These are phyloP conservation scores for Leccinellum albellum DNA, from an alignment of 768 basidiomycete genomes.

Conservation along the genomic window DNA sequence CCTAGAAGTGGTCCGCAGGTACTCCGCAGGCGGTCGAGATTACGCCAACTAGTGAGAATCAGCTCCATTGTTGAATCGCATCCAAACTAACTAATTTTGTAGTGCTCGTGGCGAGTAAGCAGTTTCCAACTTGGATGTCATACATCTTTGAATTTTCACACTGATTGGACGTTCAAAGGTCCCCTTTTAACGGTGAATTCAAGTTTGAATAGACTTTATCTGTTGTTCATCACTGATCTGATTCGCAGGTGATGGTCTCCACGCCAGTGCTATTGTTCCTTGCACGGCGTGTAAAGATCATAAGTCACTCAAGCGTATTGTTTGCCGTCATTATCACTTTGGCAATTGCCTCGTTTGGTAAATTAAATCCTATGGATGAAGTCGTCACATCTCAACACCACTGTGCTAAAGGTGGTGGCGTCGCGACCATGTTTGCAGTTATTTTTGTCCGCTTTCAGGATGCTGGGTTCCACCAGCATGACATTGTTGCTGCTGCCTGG, in stretches of 20 bases:
- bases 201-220: neutral
- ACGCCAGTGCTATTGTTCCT: conserved; percentile 46
- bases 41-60: conserved; percentile 1
- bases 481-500: conserved; percentile 39
- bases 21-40: neutral
- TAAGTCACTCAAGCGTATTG: conserved; percentile 29
- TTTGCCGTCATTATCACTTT: conserved; percentile 23
- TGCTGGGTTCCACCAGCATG: conserved; percentile 31
- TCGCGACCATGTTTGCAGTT: conserved; percentile 30
- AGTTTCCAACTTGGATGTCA: neutral
- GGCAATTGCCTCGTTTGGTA: conserved; percentile 7
- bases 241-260: conserved; percentile 41
- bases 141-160: neutral
- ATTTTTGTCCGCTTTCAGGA: conserved; percentile 24
- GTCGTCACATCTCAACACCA: neutral
- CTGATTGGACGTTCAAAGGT: conserved; percentile 28
- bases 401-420: conserved; percentile 28
- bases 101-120: conserved; percentile 16
- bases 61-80: neutral
- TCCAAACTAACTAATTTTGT: conserved; percentile 11
- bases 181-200: conserved; percentile 41
- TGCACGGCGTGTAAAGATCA: conserved; percentile 39
- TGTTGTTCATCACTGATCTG: neutral
- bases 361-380: neutral
- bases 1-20: conserved; percentile 27